Evolutionary conservation across 2,329 filamentous ascomycete species (phyloP), one percentile per base, ranked within the genome.

Genomic region (Colletotrichum lini): DNA sequence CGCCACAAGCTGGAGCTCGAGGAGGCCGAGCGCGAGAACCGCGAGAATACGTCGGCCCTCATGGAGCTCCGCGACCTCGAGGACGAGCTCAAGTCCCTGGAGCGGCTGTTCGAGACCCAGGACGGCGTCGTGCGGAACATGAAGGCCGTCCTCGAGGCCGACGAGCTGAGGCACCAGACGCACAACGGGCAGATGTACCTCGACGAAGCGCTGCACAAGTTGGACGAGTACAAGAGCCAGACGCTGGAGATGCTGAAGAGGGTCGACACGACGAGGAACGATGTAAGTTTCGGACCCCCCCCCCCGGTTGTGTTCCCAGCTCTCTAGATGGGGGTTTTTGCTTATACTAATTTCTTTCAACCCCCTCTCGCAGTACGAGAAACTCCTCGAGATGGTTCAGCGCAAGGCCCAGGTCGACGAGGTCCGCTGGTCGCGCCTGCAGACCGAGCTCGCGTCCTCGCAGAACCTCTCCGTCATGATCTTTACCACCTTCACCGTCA

Each of bases 381-480:
- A 91, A 73, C 84, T 92, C 6, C 86, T 92, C 15, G 89, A 92
- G 77, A 90, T 92, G 84, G 89, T 90, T 50, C 90, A 92, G 76
- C 88, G 90, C 18, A 89, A 92, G 75, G 89, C 90, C 0, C 90
- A 92, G 75, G 89, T 92, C 2, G 89, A 91, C 75, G 90, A 92
- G 77, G 89, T 91, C 10, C 87, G 89, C 30, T 86, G 90, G 78
- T 90, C 89, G 30, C 83, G 90, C 2, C 82, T 90, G 66, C 88
- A 92, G 74, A 89, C 90, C 1, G 89, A 92, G 73, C 85, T 91
- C 0, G 89, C 90, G 0, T 88, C 87, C 69, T 86, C 87, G 10
- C 90, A 91, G 78, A 90, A 88, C 66, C 83, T 89, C 30, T 89
- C 89, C 18, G 86, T 92, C 68, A 90, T 91, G 87, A 90, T 92